Conservation (phyloP, 208 protist genomes). For the Trypanosoma boissoni region DNA sequence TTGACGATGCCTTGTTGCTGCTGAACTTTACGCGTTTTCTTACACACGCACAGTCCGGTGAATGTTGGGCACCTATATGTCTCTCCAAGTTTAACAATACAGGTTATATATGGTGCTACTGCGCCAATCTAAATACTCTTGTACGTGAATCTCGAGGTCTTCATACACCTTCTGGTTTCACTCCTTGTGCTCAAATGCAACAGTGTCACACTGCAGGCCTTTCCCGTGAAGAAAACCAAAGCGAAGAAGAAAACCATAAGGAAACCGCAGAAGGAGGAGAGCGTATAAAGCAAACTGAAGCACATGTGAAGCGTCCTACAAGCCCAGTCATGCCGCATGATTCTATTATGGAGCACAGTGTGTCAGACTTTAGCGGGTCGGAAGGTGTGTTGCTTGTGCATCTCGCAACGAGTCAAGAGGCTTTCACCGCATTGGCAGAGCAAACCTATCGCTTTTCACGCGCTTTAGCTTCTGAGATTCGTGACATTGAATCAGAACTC, state of each 20-base stretch:
- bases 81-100: constrained; percentile 66
- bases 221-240: neutral
- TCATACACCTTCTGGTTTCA: neutral
- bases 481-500: constrained; percentile 13
- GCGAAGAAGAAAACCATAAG: neutral
- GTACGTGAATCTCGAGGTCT: constrained; percentile 20
- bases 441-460: constrained; percentile 20
- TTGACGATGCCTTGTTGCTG: constrained; percentile 62
- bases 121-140: constrained; percentile 32
- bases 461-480: constrained; percentile 7
- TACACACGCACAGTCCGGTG: constrained; percentile 38
- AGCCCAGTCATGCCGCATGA: neutral
- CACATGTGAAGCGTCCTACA: too few species aligned
- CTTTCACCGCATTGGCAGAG: constrained; percentile 18
- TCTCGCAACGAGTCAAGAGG: constrained; percentile 15
- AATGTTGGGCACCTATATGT: constrained; percentile 76
- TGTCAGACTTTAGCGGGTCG: constrained; percentile 3
- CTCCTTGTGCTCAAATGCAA: neutral
- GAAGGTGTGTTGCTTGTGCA: constrained; percentile 25
- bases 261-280: neutral
- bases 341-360: neutral
- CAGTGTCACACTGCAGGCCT: neutral
- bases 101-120: constrained; percentile 82
- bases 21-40: constrained; percentile 51
- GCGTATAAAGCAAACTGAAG: neutral